Conservation (phyloP, 164 flowering plant species). For the Stephania yunnanensis region DNA sequence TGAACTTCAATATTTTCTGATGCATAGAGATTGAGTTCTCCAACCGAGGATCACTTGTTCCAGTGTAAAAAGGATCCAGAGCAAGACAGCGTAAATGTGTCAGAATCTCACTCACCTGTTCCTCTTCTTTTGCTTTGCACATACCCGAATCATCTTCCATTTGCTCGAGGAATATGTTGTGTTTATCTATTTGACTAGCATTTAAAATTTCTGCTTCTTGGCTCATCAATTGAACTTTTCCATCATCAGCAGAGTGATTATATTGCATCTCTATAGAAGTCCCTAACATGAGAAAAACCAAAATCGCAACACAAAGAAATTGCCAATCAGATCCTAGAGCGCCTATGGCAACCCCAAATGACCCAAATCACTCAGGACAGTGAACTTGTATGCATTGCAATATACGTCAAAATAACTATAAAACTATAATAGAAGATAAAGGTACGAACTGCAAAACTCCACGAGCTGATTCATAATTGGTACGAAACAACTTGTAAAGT, state of each 20-base stretch:
- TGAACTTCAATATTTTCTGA: slow-evolving; percentile 16
- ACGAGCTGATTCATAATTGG: not conserved
- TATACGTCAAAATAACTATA: not conserved
- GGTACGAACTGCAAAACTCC: not conserved
- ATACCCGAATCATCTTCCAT: not conserved
- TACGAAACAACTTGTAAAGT: not conserved
- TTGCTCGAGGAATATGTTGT: slow-evolving; percentile 4
- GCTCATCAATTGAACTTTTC: not conserved
- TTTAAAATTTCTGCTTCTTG: slow-evolving; percentile 8
- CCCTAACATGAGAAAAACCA: slow-evolving; percentile 1
- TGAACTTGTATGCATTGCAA: not conserved
- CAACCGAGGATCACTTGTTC: not conserved
- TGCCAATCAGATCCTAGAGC: not conserved
- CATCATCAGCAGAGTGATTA: slow-evolving; percentile 4
- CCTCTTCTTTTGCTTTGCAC: slow-evolving; percentile 4
- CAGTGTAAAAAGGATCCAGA: slow-evolving; percentile 23
- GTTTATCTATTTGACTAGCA: slow-evolving; percentile 2
- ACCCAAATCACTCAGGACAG: not conserved
- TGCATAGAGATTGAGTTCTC: not conserved
- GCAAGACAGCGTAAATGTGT: slow-evolving; percentile 20
- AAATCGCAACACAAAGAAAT: not conserved
- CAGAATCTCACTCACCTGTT: slow-evolving; percentile 10
- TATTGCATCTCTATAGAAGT: not conserved
- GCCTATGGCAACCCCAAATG: not conserved
- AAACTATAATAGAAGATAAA: not conserved